phyloP scores from a whole-genome alignment of 495 filamentous ascomycete species.

The Lasiosphaeria miniovina region DNA sequence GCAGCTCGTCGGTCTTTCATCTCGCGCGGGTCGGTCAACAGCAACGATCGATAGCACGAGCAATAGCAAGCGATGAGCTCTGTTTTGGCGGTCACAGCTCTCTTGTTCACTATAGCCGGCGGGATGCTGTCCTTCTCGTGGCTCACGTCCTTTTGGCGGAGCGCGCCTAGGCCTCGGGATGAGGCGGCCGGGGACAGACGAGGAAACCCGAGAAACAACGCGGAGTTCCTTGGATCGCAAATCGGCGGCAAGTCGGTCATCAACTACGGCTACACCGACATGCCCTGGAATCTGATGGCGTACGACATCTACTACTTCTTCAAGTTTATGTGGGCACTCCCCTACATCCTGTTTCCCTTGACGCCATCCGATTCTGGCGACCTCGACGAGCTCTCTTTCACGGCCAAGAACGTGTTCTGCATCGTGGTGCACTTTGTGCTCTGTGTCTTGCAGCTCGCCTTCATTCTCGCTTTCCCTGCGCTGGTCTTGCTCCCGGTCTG shows the following conservation, averaged over 20 bases:
- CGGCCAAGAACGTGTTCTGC: slow-evolving; percentile 46
- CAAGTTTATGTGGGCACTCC: slow-evolving; percentile 46
- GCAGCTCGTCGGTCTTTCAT: too few relatives aligned
- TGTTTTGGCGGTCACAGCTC: slow-evolving; percentile 1
- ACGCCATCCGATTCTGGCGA: slow-evolving; percentile 45
- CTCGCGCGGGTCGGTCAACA: too few relatives aligned
- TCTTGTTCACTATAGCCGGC: slow-evolving; percentile 12
- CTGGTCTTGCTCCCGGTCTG: slow-evolving; percentile 51
- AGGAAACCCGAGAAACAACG: slow-evolving; percentile 9
- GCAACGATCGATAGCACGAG: neutral
- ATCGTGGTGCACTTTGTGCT: slow-evolving; percentile 52
- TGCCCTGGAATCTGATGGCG: slow-evolving; percentile 53
- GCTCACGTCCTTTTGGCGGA: slow-evolving; percentile 13
- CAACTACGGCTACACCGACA: slow-evolving; percentile 58
- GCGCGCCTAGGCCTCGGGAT: neutral
- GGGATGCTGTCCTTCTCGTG: slow-evolving; percentile 13
- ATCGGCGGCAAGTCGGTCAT: slow-evolving; percentile 47
- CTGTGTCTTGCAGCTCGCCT: slow-evolving; percentile 46
- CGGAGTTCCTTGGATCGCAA: slow-evolving; percentile 49
- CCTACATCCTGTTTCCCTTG: slow-evolving; percentile 53
- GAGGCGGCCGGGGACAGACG: neutral
- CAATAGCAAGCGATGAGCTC: slow-evolving; percentile 6
- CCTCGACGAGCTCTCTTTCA: slow-evolving; percentile 58
- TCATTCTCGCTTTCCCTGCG: slow-evolving; percentile 50
- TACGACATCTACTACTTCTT: slow-evolving; percentile 56